Percentiles rank a stretch among this genome's conserved stretches.
phyloP scores from a whole-genome alignment of 2,329 filamentous ascomycete species.

The Colletotrichum agaves region DNA sequence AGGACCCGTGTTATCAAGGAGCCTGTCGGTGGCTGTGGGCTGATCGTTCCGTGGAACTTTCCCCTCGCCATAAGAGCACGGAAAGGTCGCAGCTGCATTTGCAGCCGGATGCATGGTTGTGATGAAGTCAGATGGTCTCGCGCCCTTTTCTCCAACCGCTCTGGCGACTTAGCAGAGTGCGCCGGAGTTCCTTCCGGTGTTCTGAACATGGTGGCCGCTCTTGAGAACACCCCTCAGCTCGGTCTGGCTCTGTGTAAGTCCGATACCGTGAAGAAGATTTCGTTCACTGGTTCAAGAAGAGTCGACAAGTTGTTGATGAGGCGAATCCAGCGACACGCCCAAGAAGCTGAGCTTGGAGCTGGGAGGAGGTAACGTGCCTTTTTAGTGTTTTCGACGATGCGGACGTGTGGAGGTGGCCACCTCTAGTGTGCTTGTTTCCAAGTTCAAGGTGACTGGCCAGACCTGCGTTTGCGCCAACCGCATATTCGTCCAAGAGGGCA shows the following conservation, averaged over 20 bases:
- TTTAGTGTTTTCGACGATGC: conserved; percentile 98
- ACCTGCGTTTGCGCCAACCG: conserved; percentile 94
- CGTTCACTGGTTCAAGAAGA: conserved; percentile 85
- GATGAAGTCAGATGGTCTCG: conserved; percentile 90
- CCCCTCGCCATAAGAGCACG: conserved; percentile 80
- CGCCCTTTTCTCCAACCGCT: conserved; percentile 89
- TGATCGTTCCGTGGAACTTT: conserved; percentile 92
- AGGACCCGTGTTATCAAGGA: conserved; percentile 84
- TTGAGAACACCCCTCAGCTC: conserved; percentile 82
- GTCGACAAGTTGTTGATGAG: conserved; percentile 85
- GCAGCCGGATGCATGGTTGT: conserved; percentile 98
- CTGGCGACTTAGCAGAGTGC: conserved; percentile 83
- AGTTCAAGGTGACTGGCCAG: conserved; percentile 95
- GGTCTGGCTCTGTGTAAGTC: conserved; percentile 81
- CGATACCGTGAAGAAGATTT: conserved; percentile 85
- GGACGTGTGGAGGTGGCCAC: conserved; percentile 92
- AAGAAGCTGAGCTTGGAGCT: conserved; percentile 90
- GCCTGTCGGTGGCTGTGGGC: conserved; percentile 83
- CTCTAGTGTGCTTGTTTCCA: conserved; percentile 82
- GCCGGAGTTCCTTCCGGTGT: conserved; percentile 92
- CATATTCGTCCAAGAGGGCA: conserved; percentile 80
- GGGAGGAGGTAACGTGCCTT: conserved; percentile 92
- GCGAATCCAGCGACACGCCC: conserved; percentile 83
- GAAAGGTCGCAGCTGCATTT: conserved; percentile 78
- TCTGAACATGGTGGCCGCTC: conserved; percentile 85